Percentiles rank a stretch among this genome's conserved stretches.
phyloP scores from a whole-genome alignment of 345 rosid genomes.

The Pistacia integerrima region DNA sequence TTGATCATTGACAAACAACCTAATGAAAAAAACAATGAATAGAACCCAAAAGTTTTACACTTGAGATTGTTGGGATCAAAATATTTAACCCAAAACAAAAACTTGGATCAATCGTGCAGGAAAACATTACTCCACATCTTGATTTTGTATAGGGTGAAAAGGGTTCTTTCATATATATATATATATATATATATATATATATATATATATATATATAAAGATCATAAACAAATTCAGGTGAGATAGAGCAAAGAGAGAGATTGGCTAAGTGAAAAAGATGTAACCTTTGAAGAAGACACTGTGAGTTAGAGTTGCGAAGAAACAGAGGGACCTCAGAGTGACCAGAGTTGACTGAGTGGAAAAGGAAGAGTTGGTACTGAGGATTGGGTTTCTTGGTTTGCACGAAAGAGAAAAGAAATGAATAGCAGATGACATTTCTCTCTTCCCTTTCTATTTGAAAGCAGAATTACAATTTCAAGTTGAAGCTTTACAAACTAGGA shows the following conservation, averaged over 20 bases:
- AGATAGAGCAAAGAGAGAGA: neutral
- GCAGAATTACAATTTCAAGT: neutral
- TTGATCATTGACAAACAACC: conserved; percentile 7
- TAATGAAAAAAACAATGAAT: neutral
- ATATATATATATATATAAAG: neutral
- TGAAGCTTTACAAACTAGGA: neutral
- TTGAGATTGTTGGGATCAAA: neutral
- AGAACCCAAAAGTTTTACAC: neutral
- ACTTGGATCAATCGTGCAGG: neutral
- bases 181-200: neutral
- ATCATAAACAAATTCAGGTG: neutral
- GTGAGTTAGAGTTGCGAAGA: conserved; percentile 16
- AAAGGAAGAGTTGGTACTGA: neutral
- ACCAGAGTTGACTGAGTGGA: neutral
- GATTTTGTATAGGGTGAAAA: neutral
- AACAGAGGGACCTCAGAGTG: conserved; percentile 13
- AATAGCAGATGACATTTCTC: conserved; percentile 7
- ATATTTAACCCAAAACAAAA: neutral
- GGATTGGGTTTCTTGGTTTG: conserved; percentile 24
- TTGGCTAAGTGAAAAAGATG: neutral
- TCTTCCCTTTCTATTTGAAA: neutral
- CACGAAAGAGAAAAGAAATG: conserved; percentile 10
- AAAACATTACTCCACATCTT: neutral
- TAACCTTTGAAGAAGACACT: conserved; percentile 27
- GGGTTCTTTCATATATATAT: neutral